These are phyloP conservation scores for Eucalyptus curtisii DNA, from an alignment of 345 rosid species.

Conservation along the genomic window DNA sequence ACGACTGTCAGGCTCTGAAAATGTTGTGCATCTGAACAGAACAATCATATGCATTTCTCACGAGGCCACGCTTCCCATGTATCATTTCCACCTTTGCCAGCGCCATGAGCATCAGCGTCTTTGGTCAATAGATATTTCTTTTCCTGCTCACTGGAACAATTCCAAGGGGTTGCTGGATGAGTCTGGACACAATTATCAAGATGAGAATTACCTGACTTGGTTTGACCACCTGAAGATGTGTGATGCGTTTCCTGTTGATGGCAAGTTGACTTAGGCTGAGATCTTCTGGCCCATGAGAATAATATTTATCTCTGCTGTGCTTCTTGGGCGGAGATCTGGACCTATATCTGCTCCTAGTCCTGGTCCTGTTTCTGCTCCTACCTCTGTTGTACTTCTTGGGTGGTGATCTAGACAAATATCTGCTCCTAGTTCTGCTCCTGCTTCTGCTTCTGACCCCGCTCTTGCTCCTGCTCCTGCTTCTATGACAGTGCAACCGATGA, in stretches of 20 bases:
- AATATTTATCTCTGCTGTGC: neutral
- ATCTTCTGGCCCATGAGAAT: neutral
- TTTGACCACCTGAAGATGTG: neutral
- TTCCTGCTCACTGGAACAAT: neutral
- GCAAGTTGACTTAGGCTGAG: neutral
- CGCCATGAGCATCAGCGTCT: neutral
- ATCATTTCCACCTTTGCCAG: neutral
- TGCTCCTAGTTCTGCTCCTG: neutral
- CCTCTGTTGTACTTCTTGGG: neutral
- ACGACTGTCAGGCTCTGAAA: neutral
- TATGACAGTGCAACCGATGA: neutral
- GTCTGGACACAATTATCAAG: neutral
- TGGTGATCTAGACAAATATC: neutral
- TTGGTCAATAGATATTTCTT: neutral
- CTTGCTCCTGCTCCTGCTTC: neutral
- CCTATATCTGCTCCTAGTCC: neutral
- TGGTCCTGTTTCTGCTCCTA: neutral
- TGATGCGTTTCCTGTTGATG: neutral
- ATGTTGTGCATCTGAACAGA: neutral
- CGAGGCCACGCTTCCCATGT: neutral
- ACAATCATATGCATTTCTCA: neutral
- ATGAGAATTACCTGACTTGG: neutral
- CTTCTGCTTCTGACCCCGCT: neutral
- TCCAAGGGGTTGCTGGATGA: neutral
- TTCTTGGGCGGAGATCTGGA: neutral